These are phyloP conservation scores for Carpinus viminea DNA, from an alignment of 306 rosid species.

Conservation along the genomic window DNA sequence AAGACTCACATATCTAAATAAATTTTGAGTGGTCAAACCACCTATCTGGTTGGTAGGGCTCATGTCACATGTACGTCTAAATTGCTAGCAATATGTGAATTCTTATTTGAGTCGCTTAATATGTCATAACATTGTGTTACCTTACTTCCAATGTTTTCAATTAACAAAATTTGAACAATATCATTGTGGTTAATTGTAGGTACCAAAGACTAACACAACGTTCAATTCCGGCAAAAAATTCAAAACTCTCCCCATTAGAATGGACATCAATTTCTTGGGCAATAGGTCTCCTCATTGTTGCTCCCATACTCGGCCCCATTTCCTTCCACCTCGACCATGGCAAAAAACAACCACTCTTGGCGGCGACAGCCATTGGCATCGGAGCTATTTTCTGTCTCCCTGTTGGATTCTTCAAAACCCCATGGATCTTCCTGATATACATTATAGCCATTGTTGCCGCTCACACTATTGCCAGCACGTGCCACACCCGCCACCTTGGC, in stretches of 20 bases:
- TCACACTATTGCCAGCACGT: slow-evolving; percentile 55
- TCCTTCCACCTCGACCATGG: slow-evolving; percentile 73
- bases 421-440: slow-evolving; percentile 66
- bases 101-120: no score
- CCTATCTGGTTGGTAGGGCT: no score
- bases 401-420: slow-evolving; percentile 56
- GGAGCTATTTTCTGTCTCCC: slow-evolving; percentile 85
- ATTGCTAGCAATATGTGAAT: no score
- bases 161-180: neutral
- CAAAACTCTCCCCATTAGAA: slow-evolving; percentile 50
- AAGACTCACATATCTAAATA: no score
- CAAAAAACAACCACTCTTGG: slow-evolving; percentile 46
- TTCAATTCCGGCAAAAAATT: slow-evolving; percentile 31
- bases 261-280: slow-evolving; percentile 93
- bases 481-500: slow-evolving; percentile 79
- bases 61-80: no score
- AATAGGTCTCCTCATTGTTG: slow-evolving; percentile 57
- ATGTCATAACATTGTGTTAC: no score
- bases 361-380: slow-evolving; percentile 45
- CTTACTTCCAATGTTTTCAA: no score
- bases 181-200: slow-evolving; percentile 44
- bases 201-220: slow-evolving; percentile 54
- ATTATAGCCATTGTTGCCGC: slow-evolving; percentile 59
- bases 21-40: no score
- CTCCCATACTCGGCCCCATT: slow-evolving; percentile 55